These are phyloP conservation scores for Boletellus emodensis DNA, from an alignment of 768 basidiomycete species.

Conservation along the genomic window DNA sequence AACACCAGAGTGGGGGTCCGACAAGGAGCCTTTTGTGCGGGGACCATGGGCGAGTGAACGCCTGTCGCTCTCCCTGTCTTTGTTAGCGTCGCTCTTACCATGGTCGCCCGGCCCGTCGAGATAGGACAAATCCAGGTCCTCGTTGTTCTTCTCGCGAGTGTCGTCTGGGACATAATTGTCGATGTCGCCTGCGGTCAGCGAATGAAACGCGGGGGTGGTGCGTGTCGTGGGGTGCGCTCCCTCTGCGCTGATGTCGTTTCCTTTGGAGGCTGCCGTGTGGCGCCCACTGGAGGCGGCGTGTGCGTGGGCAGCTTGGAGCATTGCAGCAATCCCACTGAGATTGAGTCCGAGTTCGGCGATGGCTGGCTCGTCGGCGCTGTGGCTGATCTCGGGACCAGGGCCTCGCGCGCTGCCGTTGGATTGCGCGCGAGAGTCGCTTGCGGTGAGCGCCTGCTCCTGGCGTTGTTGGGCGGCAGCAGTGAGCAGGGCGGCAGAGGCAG, in stretches of 20 bases:
- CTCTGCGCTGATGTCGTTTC: conserved; percentile 42
- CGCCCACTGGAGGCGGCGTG: conserved; percentile 49
- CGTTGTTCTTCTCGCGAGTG: conserved; percentile 36
- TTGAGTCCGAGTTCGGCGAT: conserved; percentile 48
- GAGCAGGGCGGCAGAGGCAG: conserved; percentile 59
- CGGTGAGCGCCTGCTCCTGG: conserved; percentile 42
- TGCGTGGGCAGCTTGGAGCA: conserved; percentile 73
- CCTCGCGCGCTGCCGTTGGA: conserved; percentile 17
- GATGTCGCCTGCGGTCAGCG: conserved; percentile 53
- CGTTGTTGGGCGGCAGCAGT: conserved; percentile 68
- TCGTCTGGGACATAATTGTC: conserved; percentile 21
- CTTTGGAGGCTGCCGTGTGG: conserved; percentile 43
- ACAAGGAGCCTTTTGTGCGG: conserved; percentile 31
- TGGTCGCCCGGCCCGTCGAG: conserved; percentile 31
- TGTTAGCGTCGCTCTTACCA: conserved; percentile 27
- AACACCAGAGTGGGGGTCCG: conserved; percentile 45
- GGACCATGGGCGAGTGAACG: conserved; percentile 25
- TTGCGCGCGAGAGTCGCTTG: conserved; percentile 32
- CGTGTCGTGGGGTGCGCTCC: conserved; percentile 54
- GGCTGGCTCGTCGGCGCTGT: conserved; percentile 13
- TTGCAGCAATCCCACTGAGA: conserved; percentile 67
- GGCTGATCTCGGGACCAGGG: conserved; percentile 7
- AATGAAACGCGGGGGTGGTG: conserved; percentile 75
- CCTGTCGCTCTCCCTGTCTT: conserved; percentile 41
- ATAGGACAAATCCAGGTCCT: conserved; percentile 56